Conservation (phyloP, 176 grass and related monocot genomes). For the Aegilops tauschii region DNA sequence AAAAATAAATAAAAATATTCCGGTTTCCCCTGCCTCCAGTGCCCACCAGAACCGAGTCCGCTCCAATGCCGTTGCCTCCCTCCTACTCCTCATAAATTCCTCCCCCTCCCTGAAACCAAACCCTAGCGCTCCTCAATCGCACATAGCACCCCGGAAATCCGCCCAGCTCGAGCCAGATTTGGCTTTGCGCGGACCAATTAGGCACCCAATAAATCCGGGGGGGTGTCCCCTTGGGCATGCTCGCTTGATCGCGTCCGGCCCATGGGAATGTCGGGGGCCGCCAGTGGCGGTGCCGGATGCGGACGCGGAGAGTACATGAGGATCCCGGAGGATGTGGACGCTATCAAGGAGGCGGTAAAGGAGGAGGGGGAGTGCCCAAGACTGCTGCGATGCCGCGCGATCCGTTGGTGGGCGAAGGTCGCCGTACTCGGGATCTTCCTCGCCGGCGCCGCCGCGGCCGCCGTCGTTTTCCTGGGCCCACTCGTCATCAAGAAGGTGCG, state of each 20-base stretch:
- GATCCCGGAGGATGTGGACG: constrained; percentile 45
- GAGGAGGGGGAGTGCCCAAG: constrained; percentile 42
- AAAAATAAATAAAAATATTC: no score
- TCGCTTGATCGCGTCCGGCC: constrained; percentile 38
- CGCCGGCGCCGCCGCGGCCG: constrained; percentile 27
- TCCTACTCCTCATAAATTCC: constrained; percentile 36
- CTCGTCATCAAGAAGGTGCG: constrained; percentile 57
- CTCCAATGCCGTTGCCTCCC: constrained; percentile 58
- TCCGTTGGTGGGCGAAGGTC: constrained; percentile 73
- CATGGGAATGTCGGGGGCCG: constrained; percentile 41
- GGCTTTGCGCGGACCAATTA: constrained; percentile 10
- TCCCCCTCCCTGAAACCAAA: constrained; percentile 26
- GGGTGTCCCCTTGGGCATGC: constrained; percentile 16
- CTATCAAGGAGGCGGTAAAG: constrained; percentile 19
- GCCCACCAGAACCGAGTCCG: constrained; percentile 18
- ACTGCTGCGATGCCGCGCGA: constrained; percentile 46
- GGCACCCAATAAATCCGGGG: constrained; percentile 18
- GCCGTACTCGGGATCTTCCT: constrained; percentile 44
- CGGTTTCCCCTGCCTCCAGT: not conserved
- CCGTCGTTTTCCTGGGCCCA: constrained; percentile 57
- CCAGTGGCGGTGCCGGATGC: constrained; percentile 42
- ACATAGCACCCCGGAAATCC: constrained; percentile 28
- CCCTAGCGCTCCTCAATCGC: constrained; percentile 22
- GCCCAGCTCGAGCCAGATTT: constrained; percentile 19
- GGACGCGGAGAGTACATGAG: constrained; percentile 46